These are phyloP conservation scores for Chaetomidium leptoderma DNA, from an alignment of 495 filamentous ascomycete genomes.

Conservation along the genomic window DNA sequence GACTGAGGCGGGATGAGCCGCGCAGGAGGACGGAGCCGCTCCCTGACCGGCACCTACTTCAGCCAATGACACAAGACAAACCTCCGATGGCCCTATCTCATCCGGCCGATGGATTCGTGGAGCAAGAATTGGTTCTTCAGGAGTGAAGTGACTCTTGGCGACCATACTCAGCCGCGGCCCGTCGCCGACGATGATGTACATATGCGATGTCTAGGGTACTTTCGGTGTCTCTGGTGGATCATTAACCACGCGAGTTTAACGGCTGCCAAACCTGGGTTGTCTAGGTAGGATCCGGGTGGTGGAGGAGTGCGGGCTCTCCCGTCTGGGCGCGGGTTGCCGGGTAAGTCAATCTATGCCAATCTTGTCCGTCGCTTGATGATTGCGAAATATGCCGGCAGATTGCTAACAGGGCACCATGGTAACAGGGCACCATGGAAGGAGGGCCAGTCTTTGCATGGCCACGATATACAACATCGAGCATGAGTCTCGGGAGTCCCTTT, in stretches of 20 bases:
- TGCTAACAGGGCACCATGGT: no score
- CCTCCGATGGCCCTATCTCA: neutral
- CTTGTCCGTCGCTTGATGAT: no score
- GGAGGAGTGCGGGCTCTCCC: slow-evolving; percentile 10
- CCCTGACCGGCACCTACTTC: no score
- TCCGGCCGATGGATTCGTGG: neutral
- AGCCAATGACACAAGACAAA: neutral
- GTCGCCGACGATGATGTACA: neutral
- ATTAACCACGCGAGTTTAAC: neutral
- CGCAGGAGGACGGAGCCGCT: neutral
- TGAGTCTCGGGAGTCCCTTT: neutral
- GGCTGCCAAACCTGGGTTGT: neutral
- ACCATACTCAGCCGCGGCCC: neutral
- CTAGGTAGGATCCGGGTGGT: neutral
- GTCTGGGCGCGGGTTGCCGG: slow-evolving; percentile 5
- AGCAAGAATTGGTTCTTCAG: neutral
- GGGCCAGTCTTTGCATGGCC: neutral
- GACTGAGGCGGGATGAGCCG: neutral
- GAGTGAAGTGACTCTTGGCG: neutral
- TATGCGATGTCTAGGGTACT: neutral
- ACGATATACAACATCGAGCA: no score
- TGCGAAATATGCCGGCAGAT: no score
- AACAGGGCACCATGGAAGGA: no score
- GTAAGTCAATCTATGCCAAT: neutral
- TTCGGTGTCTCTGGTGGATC: neutral